Evolutionary conservation across 2,329 filamentous ascomycete species (phyloP).

Genomic region (Ceratocystis eucalypticola): DNA sequence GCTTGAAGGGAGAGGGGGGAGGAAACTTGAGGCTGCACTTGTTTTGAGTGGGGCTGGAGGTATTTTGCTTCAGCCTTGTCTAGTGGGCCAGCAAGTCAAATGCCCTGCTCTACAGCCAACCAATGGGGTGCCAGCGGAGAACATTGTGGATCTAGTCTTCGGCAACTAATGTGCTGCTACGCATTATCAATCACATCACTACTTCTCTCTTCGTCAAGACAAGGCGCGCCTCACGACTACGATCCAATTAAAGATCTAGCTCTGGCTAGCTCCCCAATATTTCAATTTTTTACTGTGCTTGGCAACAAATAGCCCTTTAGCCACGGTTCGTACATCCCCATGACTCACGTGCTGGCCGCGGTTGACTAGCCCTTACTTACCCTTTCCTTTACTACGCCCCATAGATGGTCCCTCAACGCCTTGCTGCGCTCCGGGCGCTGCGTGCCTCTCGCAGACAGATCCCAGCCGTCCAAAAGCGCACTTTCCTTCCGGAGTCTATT

Average conservation of each 20-base stretch:
- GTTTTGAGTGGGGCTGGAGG: neutral
- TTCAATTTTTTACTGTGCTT: neutral
- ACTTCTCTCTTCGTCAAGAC: no score
- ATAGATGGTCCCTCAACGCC: slow-evolving; percentile 25
- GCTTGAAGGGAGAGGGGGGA: neutral
- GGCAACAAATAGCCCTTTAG: neutral
- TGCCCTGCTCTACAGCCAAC: no score
- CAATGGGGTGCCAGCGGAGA: neutral
- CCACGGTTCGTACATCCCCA: neutral
- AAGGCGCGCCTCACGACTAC: no score
- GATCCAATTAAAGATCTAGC: neutral
- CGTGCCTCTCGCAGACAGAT: slow-evolving; percentile 32
- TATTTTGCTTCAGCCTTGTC: slow-evolving; percentile 5
- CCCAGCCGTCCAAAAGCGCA: slow-evolving; percentile 43
- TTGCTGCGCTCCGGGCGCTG: slow-evolving; percentile 22
- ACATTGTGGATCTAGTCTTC: neutral
- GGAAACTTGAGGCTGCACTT: neutral
- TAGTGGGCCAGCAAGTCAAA: neutral
- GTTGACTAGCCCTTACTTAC: neutral
- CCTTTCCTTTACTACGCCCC: no score
- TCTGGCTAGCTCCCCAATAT: neutral
- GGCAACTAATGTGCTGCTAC: no score
- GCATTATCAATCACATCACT: no score
- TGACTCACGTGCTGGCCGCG: neutral
- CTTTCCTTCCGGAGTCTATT: slow-evolving; percentile 39